These are phyloP conservation scores for Umbelopsis isabellina DNA, from an alignment of 192 early-diverging fungal genomes.

Conservation along the genomic window DNA sequence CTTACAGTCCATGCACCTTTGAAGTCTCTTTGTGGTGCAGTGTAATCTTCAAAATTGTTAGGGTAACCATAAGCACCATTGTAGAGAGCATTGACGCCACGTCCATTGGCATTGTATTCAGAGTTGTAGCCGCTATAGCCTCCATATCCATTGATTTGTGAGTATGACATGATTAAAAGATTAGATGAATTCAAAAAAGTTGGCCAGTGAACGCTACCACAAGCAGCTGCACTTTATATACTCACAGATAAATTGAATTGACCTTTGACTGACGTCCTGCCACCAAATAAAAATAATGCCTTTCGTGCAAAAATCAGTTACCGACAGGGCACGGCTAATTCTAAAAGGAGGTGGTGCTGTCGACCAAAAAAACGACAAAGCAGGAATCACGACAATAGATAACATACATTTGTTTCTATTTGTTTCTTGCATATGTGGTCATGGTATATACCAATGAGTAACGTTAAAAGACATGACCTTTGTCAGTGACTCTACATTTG, in stretches of 20 bases:
- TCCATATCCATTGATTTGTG: too few species aligned
- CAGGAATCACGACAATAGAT: background rate
- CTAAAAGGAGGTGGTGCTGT: constrained; percentile 6
- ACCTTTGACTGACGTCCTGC: constrained; percentile 7
- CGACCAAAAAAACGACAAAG: background rate
- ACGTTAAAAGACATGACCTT: too few species aligned
- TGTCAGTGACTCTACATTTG: too few species aligned
- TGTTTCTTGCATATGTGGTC: too few species aligned
- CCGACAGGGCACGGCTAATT: constrained; percentile 1
- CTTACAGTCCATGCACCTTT: background rate
- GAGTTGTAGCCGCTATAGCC: too few species aligned
- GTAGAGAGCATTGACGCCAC: too few species aligned
- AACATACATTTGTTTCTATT: too few species aligned
- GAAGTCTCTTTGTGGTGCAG: background rate
- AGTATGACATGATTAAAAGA: background rate
- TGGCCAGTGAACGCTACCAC: background rate
- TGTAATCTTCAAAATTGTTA: too few species aligned
- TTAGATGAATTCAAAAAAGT: background rate
- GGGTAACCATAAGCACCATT: too few species aligned
- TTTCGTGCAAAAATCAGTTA: constrained; percentile 10
- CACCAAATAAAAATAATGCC: background rate
- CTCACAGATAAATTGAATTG: background rate
- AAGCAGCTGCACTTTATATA: background rate
- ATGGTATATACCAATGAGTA: too few species aligned
- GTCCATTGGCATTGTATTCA: too few species aligned